phyloP scores from a whole-genome alignment of 2,329 filamentous ascomycete species.

The Leptographium wingfieldii region DNA sequence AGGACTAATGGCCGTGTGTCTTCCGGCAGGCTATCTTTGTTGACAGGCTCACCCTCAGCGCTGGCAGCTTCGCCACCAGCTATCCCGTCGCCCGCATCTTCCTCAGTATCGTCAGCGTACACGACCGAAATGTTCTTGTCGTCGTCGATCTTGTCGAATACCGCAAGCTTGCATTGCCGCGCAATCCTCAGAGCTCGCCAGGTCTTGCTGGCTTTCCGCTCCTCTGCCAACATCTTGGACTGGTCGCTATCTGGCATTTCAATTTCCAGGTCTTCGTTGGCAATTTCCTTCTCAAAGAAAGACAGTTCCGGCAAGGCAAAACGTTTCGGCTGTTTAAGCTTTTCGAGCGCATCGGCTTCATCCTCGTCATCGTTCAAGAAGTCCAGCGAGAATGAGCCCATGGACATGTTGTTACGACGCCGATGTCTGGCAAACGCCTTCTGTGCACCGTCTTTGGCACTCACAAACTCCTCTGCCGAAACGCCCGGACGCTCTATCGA shows the following conservation, averaged over 20 bases:
- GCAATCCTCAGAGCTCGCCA: conserved; percentile 83
- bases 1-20: conserved; percentile 50
- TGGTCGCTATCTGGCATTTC: conserved; percentile 60
- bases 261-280: conserved; percentile 72
- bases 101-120: conserved; percentile 51
- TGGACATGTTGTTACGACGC: conserved; percentile 51
- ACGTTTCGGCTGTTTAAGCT: conserved; percentile 52
- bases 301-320: conserved; percentile 58
- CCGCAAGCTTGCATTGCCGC: conserved; percentile 56
- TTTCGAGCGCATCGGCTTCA: conserved; percentile 44
- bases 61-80: not conserved
- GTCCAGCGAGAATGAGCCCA: conserved; percentile 62
- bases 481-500: conserved; percentile 69
- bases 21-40: conserved; percentile 25
- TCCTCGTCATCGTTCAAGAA: conserved; percentile 62
- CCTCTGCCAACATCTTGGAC: conserved; percentile 42
- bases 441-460: conserved; percentile 53
- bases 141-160: conserved; percentile 81
- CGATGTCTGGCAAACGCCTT: conserved; percentile 59
- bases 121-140: conserved; percentile 55
- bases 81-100: conserved; percentile 31
- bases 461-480: conserved; percentile 52
- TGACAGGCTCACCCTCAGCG: conserved; percentile 8
- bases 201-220: conserved; percentile 73
- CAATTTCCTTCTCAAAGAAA: conserved; percentile 60